Percentiles rank a stretch among this genome's conserved stretches.
Conservation (phyloP, 2,329 filamentous ascomycete species). For the Westerdykella aurantiaca region DNA sequence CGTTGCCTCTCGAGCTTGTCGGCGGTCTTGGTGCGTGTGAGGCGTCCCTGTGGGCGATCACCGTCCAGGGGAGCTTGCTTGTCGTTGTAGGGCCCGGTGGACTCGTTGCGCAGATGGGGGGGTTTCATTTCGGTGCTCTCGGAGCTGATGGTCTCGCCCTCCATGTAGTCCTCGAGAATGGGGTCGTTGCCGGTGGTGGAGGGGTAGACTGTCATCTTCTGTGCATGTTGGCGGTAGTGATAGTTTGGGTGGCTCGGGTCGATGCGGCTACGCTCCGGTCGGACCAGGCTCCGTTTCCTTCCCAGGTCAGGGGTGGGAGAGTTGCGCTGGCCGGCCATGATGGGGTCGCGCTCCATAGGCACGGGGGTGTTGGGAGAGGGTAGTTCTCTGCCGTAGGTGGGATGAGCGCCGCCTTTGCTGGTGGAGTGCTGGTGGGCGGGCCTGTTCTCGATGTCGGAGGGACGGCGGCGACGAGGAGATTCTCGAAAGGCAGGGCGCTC, state of each 20-base stretch:
- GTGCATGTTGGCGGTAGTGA: conserved; percentile 89
- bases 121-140: conserved; percentile 56
- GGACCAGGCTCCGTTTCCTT: conserved; percentile 82
- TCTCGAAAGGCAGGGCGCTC: conserved; percentile 55
- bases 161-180: conserved; percentile 63
- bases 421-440: conserved; percentile 41
- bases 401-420: conserved; percentile 38
- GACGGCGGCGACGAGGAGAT: conserved; percentile 61
- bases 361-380: conserved; percentile 43
- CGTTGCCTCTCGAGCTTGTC: conserved; percentile 56
- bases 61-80: conserved; percentile 33
- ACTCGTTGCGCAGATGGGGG: conserved; percentile 34
- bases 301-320: conserved; percentile 46
- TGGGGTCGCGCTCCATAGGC: conserved; percentile 48
- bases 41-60: conserved; percentile 50
- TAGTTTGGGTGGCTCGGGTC: conserved; percentile 89
- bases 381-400: conserved; percentile 37
- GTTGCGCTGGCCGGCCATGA: conserved; percentile 39
- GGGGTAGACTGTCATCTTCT: conserved; percentile 83
- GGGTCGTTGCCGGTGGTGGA: conserved; percentile 92
- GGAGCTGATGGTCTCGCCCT: conserved; percentile 53
- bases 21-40: conserved; percentile 57
- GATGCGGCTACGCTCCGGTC: conserved; percentile 81
- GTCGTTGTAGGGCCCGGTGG: conserved; percentile 36
- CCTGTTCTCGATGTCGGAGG: conserved; percentile 63